Percentiles rank a stretch among this genome's conserved stretches.
Conservation (phyloP, 306 rosid genomes). For the Styphnolobium japonicum region DNA sequence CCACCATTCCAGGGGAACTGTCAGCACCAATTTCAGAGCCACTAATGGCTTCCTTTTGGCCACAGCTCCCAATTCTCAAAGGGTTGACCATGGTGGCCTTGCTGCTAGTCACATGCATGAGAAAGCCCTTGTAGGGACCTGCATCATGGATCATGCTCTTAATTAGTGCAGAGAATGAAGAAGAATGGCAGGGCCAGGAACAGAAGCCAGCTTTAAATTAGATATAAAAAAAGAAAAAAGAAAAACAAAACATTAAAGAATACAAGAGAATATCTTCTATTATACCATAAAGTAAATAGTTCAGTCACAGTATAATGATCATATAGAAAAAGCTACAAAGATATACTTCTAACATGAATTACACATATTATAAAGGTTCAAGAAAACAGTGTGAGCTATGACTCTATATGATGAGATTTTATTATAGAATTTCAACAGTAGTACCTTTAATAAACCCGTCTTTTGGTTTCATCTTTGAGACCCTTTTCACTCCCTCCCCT, state of each 20-base stretch:
- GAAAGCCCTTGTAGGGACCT: constrained; percentile 32
- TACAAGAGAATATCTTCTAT: background rate
- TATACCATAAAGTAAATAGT: constrained; percentile 28
- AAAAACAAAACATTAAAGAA: background rate
- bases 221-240: background rate
- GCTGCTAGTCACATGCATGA: constrained; percentile 37
- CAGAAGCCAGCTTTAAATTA: constrained; percentile 41
- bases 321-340: constrained; percentile 11
- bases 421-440: constrained; percentile 17
- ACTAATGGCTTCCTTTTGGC: constrained; percentile 32
- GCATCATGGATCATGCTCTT: constrained; percentile 35
- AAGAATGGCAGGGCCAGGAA: constrained; percentile 33
- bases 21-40: constrained; percentile 37
- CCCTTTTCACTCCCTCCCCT: background rate
- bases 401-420: background rate
- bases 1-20: background rate
- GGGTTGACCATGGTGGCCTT: constrained; percentile 32
- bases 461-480: constrained; percentile 48
- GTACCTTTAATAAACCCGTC: constrained; percentile 53
- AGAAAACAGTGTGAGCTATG: background rate
- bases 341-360: constrained; percentile 22
- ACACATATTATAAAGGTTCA: constrained; percentile 13
- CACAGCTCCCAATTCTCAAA: constrained; percentile 32
- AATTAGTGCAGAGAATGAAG: constrained; percentile 40
- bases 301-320: constrained; percentile 23